Evolutionary conservation across 805 yeast genomes (phyloP), one percentile per base, ranked within the genome.

Genomic region (Clavispora carvajalis): DNA sequence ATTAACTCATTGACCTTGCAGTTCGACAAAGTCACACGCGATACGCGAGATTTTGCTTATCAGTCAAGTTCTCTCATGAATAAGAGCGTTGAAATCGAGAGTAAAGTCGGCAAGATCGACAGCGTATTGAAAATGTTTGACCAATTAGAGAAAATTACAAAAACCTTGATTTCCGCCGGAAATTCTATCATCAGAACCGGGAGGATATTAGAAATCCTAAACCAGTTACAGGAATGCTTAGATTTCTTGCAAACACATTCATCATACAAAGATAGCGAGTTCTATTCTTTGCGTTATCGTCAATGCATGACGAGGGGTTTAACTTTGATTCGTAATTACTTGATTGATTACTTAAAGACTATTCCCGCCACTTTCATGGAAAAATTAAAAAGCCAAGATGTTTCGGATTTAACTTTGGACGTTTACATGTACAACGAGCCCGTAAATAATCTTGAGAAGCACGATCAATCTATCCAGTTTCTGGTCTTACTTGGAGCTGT

Each of bases 251-350:
- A 71, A 7, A 61, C 64, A 3, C 80, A 80, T 42, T 45, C 55
- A 4, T 45, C 55, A 8, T 83, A 84, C 53, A 80, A 77, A 54
- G 95, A 89, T 39, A 67, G 77, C 9, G 91, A 80, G 21, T 55
- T 77, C 2, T 88, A 85, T 57, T 74, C 73, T 36, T 77, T 80
- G 47, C 74, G 90, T 43, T 87, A 86, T 63, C 77, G 85, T 46
- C 95, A 86, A 52, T 86, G 96, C 53, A 71, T 88, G 73, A 80
- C 90, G 1, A 73, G 96, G 43, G 82, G 95, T 1, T 69, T 88
- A 35, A 79, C 93, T 0, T 66, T 91, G 44, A 76, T 88, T 12
- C 74, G 82, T 47, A 85, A 82, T 52, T 87, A 81, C 55, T 61
- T 85, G 40, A 69, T 68, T 8, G 59, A 59, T n/a, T 71, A 69